Base-by-base conservation (phyloP, 192 early-diverging fungal species). In the Backusella westeae region DNA sequence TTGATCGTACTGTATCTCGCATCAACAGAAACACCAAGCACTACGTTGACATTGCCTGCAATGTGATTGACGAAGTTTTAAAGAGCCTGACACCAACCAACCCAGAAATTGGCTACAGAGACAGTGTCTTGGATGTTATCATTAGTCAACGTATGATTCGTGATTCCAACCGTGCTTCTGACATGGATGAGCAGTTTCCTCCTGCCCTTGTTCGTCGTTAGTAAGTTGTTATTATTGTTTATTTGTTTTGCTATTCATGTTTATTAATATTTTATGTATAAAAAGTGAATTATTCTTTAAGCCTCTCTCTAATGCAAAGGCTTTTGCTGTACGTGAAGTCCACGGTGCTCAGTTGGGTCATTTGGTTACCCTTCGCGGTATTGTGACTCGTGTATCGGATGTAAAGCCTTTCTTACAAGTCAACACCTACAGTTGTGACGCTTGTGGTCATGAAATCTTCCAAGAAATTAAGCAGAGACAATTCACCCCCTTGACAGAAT, bases 361-460 rank as follows among this genome's bases (percentile, higher is more conserved):
- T 67, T 82, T 98, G 75, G 94, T 98, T 5, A 94, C 92, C 7
- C 87, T 99, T 46, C 90, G 92, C 65, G 97, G 96, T 35, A 96
- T 99, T 63, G 93, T 99, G 9, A 99, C 96, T 36, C 91, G 96
- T 65, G 96, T 97, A 34, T 91, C 91, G 21, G 96, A 98, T 73
- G 96, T 99, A 23, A 96, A 97, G 71, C 97, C 97, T 12, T 90
- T 95, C 71, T 87, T 94, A 44, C 87, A 90, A 34, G 96, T 99
- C 35, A 89, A 93, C n/a, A 91, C 94, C 7, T 94, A 96, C 84
- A 88, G 87, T 69, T 99, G 97, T 86, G 97, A 99, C 77, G 87
- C 91, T 49, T 99, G 97, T 84, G 96, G 97, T 32, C 84, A 91
- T 80, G 97, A 99, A 85, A 91, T 96, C 71, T 99, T 97, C 86